These are phyloP conservation scores for Ustilago esculenta DNA, from an alignment of 1,284 basidiomycete species.

Conservation along the genomic window DNA sequence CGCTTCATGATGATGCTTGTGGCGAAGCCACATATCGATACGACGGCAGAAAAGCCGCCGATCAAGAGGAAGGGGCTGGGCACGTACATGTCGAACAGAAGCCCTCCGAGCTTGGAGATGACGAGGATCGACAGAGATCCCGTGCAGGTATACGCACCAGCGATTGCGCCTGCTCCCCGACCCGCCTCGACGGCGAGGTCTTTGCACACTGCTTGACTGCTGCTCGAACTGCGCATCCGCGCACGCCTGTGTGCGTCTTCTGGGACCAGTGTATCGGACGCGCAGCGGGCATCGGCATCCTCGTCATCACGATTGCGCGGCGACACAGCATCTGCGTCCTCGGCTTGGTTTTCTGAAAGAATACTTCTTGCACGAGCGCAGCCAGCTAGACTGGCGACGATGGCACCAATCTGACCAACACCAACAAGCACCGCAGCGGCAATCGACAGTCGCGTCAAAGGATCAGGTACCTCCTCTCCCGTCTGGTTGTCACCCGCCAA, in stretches of 20 bases:
- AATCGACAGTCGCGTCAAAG: slow-evolving; percentile 28
- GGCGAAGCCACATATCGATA: slow-evolving; percentile 24
- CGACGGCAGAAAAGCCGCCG: slow-evolving; percentile 33
- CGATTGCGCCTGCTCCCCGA: slow-evolving; percentile 42
- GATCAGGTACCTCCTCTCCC: slow-evolving; percentile 40
- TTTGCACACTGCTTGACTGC: too few species aligned
- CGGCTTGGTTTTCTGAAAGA: slow-evolving; percentile 2
- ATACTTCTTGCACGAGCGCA: slow-evolving; percentile 33
- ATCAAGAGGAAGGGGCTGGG: slow-evolving; percentile 50
- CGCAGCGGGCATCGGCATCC: slow-evolving; percentile 1
- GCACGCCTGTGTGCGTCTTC: neutral
- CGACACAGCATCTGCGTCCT: neutral
- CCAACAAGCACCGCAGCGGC: slow-evolving; percentile 43
- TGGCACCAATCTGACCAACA: slow-evolving; percentile 50
- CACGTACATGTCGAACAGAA: slow-evolving; percentile 50
- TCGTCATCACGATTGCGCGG: neutral
- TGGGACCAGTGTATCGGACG: neutral
- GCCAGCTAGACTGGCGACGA: slow-evolving; percentile 45
- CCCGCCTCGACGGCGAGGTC: slow-evolving; percentile 3
- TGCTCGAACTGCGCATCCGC: too few species aligned
- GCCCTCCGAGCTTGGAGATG: slow-evolving; percentile 49
- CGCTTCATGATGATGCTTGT: slow-evolving; percentile 4
- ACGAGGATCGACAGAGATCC: slow-evolving; percentile 51
- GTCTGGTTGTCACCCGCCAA: slow-evolving; percentile 24
- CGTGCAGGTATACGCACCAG: slow-evolving; percentile 52